Base-by-base conservation (phyloP, 352 stramenopile genomes). In the Phytophthora litchii region DNA sequence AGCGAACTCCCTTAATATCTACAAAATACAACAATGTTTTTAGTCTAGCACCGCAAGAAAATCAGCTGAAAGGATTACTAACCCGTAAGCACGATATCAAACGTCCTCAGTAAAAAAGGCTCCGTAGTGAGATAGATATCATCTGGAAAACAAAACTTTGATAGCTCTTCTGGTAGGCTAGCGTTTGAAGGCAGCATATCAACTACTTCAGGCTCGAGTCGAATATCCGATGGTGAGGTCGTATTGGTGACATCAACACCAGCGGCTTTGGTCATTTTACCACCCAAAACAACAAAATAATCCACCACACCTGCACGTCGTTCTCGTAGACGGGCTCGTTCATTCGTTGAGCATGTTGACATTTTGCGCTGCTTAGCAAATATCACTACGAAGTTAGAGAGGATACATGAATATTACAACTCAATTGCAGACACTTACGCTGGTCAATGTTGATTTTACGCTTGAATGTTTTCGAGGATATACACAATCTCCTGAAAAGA, bases 71-170 rank as follows among this genome's bases (percentile, higher is more conserved):
- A 31, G 27, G 14, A 10, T 34, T 3, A 62, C 67, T 13, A 19
- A 87, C 77, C 77, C 16, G 83, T 92, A 16, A 92, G 68, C 1
- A 92, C 83, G 4, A 90, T 84, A 34, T 92, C 83, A 16, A 92
- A 87, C 4, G 66, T 54, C 14, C 47, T 83, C 13, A 73, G 73
- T 12, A 78, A 63, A 1, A 76, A 65, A 0, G 61, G 48, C 37
- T 83, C 70, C 3, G 52, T 76, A 3, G 41, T 73, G n/a, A 91
- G 60, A 38, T 78, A 78, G 3, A 79, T 74, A 13, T 80, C 69
- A 11, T 88, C 72, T 11, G 83, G 80, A 32, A 88, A 89, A 38
- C 81, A 91, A 40, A 92, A 91, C 44, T 86, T 91, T 0, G 80
- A 84, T 9, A 92, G 61, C 17, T 89, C 78, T 12, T 89, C 81